These are phyloP conservation scores for Vitis rupestris DNA, from an alignment of 164 flowering plant genomes.

Conservation along the genomic window DNA sequence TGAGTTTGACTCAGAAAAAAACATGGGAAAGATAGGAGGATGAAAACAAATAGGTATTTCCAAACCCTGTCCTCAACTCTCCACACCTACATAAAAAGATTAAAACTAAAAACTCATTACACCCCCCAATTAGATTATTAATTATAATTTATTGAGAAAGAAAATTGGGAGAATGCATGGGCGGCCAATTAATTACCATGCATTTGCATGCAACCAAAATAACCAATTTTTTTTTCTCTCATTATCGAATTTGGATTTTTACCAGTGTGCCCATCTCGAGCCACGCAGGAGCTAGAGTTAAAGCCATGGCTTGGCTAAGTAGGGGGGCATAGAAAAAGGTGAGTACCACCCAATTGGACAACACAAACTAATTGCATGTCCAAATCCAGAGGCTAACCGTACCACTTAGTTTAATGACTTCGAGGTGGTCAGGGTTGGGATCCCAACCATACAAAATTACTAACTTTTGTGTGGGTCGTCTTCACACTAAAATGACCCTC, in stretches of 20 bases:
- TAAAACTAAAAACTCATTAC: too few species aligned
- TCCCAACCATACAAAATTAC: conserved; percentile 22
- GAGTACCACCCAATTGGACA: conserved; percentile 41
- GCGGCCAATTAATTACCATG: too few species aligned
- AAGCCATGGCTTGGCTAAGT: conserved; percentile 28
- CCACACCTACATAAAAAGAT: too few species aligned
- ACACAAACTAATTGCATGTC: conserved; percentile 28
- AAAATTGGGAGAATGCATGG: too few species aligned
- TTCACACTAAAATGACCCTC: conserved; percentile 10
- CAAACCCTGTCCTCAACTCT: too few species aligned
- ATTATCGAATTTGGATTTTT: background rate
- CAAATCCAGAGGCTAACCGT: conserved; percentile 29
- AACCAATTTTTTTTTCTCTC: background rate
- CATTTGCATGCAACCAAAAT: background rate
- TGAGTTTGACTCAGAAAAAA: too few species aligned
- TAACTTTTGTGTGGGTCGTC: background rate
- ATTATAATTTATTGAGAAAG: too few species aligned
- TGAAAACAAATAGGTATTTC: too few species aligned
- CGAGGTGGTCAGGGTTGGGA: conserved; percentile 43
- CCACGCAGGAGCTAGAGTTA: conserved; percentile 25
- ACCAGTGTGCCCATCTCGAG: conserved; percentile 30
- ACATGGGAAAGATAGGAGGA: too few species aligned
- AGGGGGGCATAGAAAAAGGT: conserved; percentile 19
- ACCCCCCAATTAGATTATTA: too few species aligned
- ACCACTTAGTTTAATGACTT: conserved; percentile 24